Percentiles rank a stretch among this genome's conserved stretches.
phyloP scores from a whole-genome alignment of 805 yeast species.

The Starmerella davenportii region DNA sequence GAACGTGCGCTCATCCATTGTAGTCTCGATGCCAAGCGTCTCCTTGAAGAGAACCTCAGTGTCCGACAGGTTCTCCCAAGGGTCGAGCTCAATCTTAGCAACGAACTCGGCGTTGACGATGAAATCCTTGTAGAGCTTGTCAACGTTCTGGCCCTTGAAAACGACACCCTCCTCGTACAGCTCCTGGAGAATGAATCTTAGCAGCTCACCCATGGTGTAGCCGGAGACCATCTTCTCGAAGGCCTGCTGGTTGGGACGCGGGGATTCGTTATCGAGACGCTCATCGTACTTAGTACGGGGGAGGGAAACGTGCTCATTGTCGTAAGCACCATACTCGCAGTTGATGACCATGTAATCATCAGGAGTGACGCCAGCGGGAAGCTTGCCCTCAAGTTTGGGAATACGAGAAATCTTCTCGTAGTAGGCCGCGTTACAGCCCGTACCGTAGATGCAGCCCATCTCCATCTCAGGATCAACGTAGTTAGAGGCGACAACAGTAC shows the following conservation, averaged over 20 bases:
- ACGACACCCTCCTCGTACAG: constrained; percentile 44
- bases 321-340: constrained; percentile 97
- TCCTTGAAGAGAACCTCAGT: constrained; percentile 48
- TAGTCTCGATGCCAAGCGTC: constrained; percentile 45
- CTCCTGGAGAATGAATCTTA: constrained; percentile 65
- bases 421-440: constrained; percentile 95
- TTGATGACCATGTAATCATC: constrained; percentile 82
- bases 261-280: constrained; percentile 64
- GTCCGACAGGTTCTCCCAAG: constrained; percentile 63
- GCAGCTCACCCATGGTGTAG: constrained; percentile 81
- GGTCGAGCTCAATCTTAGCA: constrained; percentile 74
- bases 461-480: constrained; percentile 75
- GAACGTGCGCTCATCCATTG: constrained; percentile 60
- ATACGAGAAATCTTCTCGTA: constrained; percentile 56
- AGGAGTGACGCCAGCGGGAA: constrained; percentile 42
- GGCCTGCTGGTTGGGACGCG: constrained; percentile 90
- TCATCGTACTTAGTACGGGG: constrained; percentile 85
- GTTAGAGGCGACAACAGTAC: constrained; percentile 88
- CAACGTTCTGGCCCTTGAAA: constrained; percentile 51
- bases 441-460: constrained; percentile 93
- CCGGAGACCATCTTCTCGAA: constrained; percentile 97
- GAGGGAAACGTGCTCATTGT: constrained; percentile 63
- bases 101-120: constrained; percentile 81
- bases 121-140: constrained; percentile 44
- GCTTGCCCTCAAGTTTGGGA: constrained; percentile 62